Evolutionary conservation across 345 rosid species (phyloP).

Genomic region (Salix caprea): DNA sequence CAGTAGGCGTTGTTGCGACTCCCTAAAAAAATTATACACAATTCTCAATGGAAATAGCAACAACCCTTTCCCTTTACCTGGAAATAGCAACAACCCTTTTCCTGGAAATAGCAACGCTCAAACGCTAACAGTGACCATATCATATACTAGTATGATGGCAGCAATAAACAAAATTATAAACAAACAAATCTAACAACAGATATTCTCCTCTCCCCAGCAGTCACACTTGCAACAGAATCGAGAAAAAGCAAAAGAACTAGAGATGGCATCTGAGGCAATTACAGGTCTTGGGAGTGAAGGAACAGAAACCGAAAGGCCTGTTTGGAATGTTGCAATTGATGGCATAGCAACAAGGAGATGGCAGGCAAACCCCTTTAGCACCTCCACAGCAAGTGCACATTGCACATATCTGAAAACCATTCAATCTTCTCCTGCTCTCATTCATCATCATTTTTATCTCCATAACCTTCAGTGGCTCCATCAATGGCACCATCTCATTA

Average conservation of each 20-base stretch:
- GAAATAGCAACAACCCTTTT: slow-evolving; percentile 30
- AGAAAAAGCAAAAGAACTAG: slow-evolving; percentile 26
- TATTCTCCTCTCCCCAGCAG: slow-evolving; percentile 38
- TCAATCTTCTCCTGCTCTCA: slow-evolving; percentile 75
- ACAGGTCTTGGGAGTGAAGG: slow-evolving; percentile 94
- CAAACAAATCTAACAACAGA: slow-evolving; percentile 51
- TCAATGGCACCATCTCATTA: slow-evolving; percentile 40
- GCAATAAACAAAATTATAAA: slow-evolving; percentile 36
- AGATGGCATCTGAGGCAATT: slow-evolving; percentile 92
- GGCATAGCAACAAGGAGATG: slow-evolving; percentile 93
- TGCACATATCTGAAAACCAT: slow-evolving; percentile 87
- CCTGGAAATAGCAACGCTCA: slow-evolving; percentile 35
- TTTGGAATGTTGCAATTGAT: slow-evolving; percentile 97
- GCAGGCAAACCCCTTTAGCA: slow-evolving; percentile 68
- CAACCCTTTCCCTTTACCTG: slow-evolving; percentile 18
- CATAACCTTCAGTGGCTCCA: slow-evolving; percentile 42
- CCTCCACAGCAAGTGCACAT: slow-evolving; percentile 97
- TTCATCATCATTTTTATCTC: slow-evolving; percentile 58
- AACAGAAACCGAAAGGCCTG: slow-evolving; percentile 92
- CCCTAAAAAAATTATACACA: slow-evolving; percentile 31
- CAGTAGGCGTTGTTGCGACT: slow-evolving; percentile 9
- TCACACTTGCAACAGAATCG: slow-evolving; percentile 38
- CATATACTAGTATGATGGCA: background rate
- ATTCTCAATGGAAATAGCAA: slow-evolving; percentile 31
- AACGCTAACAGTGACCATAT: slow-evolving; percentile 1